A percentile compares a stretch with the other conserved stretches of the same genome.
Conservation (phyloP, 192 early-diverging fungal species). For the Coemansia sp. region DNA sequence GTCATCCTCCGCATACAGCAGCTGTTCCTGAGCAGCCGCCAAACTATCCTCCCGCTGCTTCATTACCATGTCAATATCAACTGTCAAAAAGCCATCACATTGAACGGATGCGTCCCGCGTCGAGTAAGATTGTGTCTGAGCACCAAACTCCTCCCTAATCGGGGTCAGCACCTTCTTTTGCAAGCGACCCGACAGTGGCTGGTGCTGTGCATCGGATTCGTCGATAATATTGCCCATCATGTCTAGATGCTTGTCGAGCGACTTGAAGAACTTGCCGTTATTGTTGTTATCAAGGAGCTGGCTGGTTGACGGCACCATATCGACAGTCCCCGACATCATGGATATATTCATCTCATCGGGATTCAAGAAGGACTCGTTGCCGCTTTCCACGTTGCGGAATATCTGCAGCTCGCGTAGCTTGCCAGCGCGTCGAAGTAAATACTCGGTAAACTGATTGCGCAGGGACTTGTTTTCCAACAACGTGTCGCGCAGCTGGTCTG, state of each 20-base stretch:
- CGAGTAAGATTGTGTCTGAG: background rate
- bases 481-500: slow-evolving; percentile 31
- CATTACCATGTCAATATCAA: slow-evolving; percentile 6
- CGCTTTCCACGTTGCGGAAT: slow-evolving; percentile 20
- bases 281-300: slow-evolving; percentile 45
- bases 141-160: slow-evolving; percentile 38
- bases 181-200: slow-evolving; percentile 5
- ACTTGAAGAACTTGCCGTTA: slow-evolving; percentile 18
- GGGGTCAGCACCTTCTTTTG: slow-evolving; percentile 38
- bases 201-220: slow-evolving; percentile 11
- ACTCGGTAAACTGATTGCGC: slow-evolving; percentile 31
- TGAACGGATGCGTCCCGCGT: slow-evolving; percentile 23
- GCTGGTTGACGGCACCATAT: slow-evolving; percentile 39
- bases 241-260: slow-evolving; percentile 44
- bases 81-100: slow-evolving; percentile 12
- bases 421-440: slow-evolving; percentile 38
- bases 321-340: slow-evolving; percentile 31
- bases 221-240: slow-evolving; percentile 45
- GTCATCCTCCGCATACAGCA: slow-evolving; percentile 24
- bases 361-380: slow-evolving; percentile 1
- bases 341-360: slow-evolving; percentile 36
- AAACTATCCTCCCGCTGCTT: slow-evolving; percentile 10
- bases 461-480: slow-evolving; percentile 35
- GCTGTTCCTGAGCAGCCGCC: slow-evolving; percentile 6
- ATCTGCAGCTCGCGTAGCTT: slow-evolving; percentile 29